Evolutionary conservation across 306 rosid species (phyloP).

Genomic region (Cucumis cinereus): DNA sequence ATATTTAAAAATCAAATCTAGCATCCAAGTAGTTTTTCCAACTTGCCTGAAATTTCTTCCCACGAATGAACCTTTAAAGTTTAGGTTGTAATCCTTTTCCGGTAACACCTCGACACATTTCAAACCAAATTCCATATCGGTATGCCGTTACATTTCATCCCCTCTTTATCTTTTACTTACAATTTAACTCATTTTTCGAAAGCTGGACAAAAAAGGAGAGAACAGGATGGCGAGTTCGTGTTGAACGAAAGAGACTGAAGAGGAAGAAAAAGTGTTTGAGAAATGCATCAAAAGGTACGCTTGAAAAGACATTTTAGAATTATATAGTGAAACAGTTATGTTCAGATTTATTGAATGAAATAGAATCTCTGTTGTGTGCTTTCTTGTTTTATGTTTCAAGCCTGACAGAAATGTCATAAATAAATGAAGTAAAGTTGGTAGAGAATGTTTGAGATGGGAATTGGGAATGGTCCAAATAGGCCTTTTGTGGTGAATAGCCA

Average conservation of each 20-base stretch:
- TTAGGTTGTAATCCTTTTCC: neutral
- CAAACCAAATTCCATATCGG: neutral
- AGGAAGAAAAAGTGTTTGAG: neutral
- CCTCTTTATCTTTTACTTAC: neutral
- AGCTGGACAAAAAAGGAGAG: neutral
- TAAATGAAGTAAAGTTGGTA: neutral
- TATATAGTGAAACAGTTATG: neutral
- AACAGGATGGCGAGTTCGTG: neutral
- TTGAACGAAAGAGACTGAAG: neutral
- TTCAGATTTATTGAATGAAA: neutral
- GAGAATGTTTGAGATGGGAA: neutral
- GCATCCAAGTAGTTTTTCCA: neutral
- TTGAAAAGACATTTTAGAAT: slow-evolving; percentile 2
- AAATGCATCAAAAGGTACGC: slow-evolving; percentile 1
- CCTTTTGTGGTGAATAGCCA: neutral
- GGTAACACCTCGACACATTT: neutral
- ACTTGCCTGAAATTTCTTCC: neutral
- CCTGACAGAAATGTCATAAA: neutral
- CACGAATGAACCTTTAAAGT: neutral
- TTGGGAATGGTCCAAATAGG: neutral
- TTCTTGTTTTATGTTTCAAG: neutral
- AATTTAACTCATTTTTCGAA: neutral
- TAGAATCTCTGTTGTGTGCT: neutral
- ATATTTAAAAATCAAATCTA: neutral
- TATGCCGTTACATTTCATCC: neutral